These are phyloP conservation scores for Pleurotus salmoneostramineus DNA, from an alignment of 768 basidiomycete species.

Conservation along the genomic window DNA sequence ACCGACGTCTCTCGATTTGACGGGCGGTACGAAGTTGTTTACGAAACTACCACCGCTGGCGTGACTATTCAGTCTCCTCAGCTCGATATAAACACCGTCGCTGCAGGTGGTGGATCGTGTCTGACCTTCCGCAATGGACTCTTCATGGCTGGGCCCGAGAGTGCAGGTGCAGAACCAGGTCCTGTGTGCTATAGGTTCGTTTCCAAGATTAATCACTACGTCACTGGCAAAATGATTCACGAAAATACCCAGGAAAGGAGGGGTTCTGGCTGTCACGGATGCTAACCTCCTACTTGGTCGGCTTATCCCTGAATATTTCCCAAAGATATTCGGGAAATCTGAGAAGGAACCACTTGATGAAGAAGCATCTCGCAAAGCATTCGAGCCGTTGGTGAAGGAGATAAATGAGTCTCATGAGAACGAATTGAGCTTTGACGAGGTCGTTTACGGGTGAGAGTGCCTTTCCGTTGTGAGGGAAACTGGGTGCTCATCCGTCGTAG, in stretches of 20 bases:
- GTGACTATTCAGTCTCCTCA: slow-evolving; percentile 91
- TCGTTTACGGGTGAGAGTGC: slow-evolving; percentile 74
- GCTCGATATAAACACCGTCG: slow-evolving; percentile 94
- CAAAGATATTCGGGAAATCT: slow-evolving; percentile 89
- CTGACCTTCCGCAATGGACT: slow-evolving; percentile 87
- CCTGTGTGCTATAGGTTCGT: slow-evolving; percentile 84
- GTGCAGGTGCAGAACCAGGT: slow-evolving; percentile 91
- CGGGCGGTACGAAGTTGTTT: slow-evolving; percentile 88
- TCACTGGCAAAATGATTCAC: background rate
- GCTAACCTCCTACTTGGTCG: slow-evolving; percentile 90
- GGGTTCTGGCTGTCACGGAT: slow-evolving; percentile 88
- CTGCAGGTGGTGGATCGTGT: slow-evolving; percentile 92
- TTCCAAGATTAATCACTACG: background rate
- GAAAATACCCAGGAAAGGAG: slow-evolving; percentile 63
- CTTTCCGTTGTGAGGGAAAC: background rate
- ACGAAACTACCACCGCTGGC: slow-evolving; percentile 94
- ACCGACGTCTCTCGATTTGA: slow-evolving; percentile 94
- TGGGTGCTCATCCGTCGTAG: slow-evolving; percentile 30
- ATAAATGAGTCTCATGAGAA: slow-evolving; percentile 66
- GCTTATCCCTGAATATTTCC: slow-evolving; percentile 87
- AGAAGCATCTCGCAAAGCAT: slow-evolving; percentile 62
- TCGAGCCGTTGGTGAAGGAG: slow-evolving; percentile 62
- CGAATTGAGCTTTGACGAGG: slow-evolving; percentile 70
- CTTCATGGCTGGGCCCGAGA: slow-evolving; percentile 88
- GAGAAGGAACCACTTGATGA: slow-evolving; percentile 83